Evolutionary conservation across 257 asterid genomes (phyloP), one percentile per base, ranked within the genome.

Genomic region (Linderniella brevidens): DNA sequence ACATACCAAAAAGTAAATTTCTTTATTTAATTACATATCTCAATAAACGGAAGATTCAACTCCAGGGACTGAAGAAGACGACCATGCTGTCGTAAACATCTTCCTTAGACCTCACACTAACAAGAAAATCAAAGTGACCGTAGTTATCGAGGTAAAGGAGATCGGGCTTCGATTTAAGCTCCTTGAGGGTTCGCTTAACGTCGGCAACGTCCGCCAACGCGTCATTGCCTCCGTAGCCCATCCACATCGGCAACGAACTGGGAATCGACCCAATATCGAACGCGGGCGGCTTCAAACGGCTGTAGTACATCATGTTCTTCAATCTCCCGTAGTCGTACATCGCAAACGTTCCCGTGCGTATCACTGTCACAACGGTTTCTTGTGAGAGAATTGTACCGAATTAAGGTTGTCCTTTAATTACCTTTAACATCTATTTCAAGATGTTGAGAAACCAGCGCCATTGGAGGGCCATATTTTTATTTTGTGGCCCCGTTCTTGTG

Each of bases 201-300:
- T 88, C 98, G 2, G 61, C 41, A 41, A 77, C 75, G 54, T 84
- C 98, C 48, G 98, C 90, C 47, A 88, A 57, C 29, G 79, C 96
- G 44, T 88, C 98, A 4, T 68, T 76, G 56, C 93, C 94, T 11
- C 98, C 98, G 17, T 80, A 84, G 13, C 81, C 94, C 87, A 80
- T 78, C 98, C 98, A 88, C 14, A 88, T 57, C 13, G 98, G 93
- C 67, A 80, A 55, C 9, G 93, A 59, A 46, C 68, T 69, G 15
- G 98, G 96, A 25, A 84, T 84, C 38, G 62, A 53, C 65, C 78
- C 56, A 45, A 88, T 70, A 52, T 84, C 87, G 51, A 88, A 88
- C 6, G 19, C 44, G 8, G 98, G 98, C 54, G 96, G 98, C 58
- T 64, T 62, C 61, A 45, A 17, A 50, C 64, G 80, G 52, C 80